Percentiles rank a stretch among this genome's conserved stretches.
phyloP scores from a whole-genome alignment of 2,329 filamentous ascomycete genomes.

The Podosphaera fusca region DNA sequence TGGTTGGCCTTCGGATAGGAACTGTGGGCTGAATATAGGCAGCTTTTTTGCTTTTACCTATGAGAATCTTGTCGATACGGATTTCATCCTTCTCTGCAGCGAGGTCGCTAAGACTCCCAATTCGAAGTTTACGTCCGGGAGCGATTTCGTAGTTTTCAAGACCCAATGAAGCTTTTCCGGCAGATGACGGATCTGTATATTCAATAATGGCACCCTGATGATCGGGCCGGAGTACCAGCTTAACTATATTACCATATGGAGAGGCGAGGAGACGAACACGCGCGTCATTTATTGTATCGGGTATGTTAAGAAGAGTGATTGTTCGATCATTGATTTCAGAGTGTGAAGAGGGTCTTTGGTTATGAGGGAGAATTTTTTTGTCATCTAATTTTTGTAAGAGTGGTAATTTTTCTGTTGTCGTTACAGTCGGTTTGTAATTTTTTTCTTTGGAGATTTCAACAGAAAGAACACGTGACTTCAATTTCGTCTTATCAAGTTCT shows the following conservation, averaged over 20 bases:
- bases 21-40: slow-evolving; percentile 13
- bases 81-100: slow-evolving; percentile 26
- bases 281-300: slow-evolving; percentile 78
- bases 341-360: slow-evolving; percentile 17
- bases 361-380: not conserved
- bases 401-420: slow-evolving; percentile 17
- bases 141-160: slow-evolving; percentile 33
- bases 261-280: slow-evolving; percentile 55
- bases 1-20: slow-evolving; percentile 16
- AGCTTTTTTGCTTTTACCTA: slow-evolving; percentile 15
- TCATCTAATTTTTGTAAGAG: slow-evolving; percentile 7
- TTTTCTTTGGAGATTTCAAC: slow-evolving; percentile 36
- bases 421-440: slow-evolving; percentile 33
- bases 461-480: slow-evolving; percentile 41
- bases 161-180: slow-evolving; percentile 45
- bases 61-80: slow-evolving; percentile 20
- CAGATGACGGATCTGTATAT: slow-evolving; percentile 39
- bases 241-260: slow-evolving; percentile 45
- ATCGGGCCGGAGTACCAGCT: slow-evolving; percentile 56
- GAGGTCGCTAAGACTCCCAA: slow-evolving; percentile 30
- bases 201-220: slow-evolving; percentile 75
- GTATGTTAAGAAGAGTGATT: slow-evolving; percentile 61
- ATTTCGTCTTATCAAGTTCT: slow-evolving; percentile 46
- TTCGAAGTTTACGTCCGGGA: slow-evolving; percentile 26
- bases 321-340: slow-evolving; percentile 40